Conservation (phyloP, 176 grass and related monocot species). For the Typha latifolia region DNA sequence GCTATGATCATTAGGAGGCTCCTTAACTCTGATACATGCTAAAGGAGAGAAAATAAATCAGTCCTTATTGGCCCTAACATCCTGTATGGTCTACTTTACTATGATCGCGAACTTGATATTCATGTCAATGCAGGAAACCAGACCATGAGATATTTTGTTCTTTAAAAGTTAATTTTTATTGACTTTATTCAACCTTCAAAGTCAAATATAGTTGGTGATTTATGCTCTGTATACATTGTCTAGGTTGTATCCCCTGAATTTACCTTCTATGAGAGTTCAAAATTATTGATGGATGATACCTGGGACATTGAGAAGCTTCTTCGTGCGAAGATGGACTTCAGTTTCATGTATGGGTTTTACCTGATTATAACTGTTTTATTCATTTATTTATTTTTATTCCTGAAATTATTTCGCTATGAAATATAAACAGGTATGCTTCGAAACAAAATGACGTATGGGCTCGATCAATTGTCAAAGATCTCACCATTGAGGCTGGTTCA, state of each 20-base stretch:
- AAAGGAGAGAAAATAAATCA: too few relatives aligned
- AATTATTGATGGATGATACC: slow-evolving; percentile 76
- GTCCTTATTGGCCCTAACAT: too few relatives aligned
- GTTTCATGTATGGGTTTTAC: slow-evolving; percentile 73
- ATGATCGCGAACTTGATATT: too few relatives aligned
- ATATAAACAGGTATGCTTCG: slow-evolving; percentile 81
- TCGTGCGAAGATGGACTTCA: slow-evolving; percentile 88
- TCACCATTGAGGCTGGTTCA: slow-evolving; percentile 81
- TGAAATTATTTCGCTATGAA: not conserved
- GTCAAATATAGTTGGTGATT: slow-evolving; percentile 6
- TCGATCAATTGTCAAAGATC: slow-evolving; percentile 71
- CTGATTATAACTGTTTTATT: slow-evolving; percentile 11
- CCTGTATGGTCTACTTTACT: too few relatives aligned
- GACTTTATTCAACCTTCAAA: not conserved
- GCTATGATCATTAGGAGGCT: too few relatives aligned
- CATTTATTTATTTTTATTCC: not conserved
- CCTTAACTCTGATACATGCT: too few relatives aligned
- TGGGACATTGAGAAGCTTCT: slow-evolving; percentile 93
- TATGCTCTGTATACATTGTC: slow-evolving; percentile 10
- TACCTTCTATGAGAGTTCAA: slow-evolving; percentile 90
- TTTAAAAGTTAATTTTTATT: not conserved
- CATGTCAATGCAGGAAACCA: too few relatives aligned
- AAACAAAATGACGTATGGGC: slow-evolving; percentile 93
- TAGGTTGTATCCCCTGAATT: slow-evolving; percentile 92
- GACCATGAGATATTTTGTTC: too few relatives aligned